Conservation (phyloP, 1,139 yeast genomes). For the Blastobotrys arbuscula region DNA sequence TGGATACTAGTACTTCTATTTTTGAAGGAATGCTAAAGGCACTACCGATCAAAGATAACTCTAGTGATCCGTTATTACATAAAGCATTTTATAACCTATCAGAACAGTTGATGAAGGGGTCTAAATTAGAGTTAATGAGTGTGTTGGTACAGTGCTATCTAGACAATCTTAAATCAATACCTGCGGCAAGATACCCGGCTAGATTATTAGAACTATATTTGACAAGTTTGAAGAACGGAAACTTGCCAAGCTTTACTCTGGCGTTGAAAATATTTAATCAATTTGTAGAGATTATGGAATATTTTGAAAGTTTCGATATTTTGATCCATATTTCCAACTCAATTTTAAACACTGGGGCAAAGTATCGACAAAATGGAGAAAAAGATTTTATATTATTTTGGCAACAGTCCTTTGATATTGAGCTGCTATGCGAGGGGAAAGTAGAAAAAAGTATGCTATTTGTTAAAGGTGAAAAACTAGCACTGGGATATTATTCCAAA, state of each 20-base stretch:
- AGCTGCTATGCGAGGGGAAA: slow-evolving; percentile 13
- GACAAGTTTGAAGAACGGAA: neutral
- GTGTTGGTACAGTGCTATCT: slow-evolving; percentile 3
- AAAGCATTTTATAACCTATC: slow-evolving; percentile 1
- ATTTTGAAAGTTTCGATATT: slow-evolving; percentile 11
- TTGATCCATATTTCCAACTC: slow-evolving; percentile 20
- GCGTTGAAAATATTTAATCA: neutral
- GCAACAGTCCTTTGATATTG: slow-evolving; percentile 19
- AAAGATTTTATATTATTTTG: slow-evolving; percentile 16
- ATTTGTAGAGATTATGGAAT: slow-evolving; percentile 6
- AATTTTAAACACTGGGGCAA: slow-evolving; percentile 19
- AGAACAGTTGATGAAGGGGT: slow-evolving; percentile 1
- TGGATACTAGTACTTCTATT: slow-evolving; percentile 3
- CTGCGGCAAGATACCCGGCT: slow-evolving; percentile 11
- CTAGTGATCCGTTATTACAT: slow-evolving; percentile 9
- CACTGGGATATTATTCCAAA: slow-evolving; percentile 14
- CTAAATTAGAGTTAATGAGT: neutral
- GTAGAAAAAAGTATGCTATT: slow-evolving; percentile 10
- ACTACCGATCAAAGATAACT: slow-evolving; percentile 9
- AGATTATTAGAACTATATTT: slow-evolving; percentile 13
- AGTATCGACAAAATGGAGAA: slow-evolving; percentile 9
- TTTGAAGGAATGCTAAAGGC: slow-evolving; percentile 9
- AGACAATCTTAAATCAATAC: slow-evolving; percentile 3
- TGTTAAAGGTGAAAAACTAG: slow-evolving; percentile 17
- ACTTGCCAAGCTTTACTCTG: neutral